These are phyloP conservation scores for Ophiosphaerella korrae DNA, from an alignment of 2,329 filamentous ascomycete species.

Conservation along the genomic window DNA sequence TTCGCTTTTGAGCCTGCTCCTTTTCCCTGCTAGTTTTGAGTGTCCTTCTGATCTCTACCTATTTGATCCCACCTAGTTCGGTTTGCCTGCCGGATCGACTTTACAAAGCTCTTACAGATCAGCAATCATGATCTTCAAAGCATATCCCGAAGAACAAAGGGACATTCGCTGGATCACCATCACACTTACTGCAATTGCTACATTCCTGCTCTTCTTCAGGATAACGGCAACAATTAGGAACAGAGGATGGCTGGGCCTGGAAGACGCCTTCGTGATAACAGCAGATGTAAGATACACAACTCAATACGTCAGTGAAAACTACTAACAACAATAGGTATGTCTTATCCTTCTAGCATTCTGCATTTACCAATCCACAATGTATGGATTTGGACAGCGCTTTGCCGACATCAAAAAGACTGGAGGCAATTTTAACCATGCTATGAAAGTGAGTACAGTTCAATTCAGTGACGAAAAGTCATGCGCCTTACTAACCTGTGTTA, in stretches of 20 bases:
- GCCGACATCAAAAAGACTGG: conserved; percentile 23
- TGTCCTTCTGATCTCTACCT: no score
- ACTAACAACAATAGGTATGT: conserved; percentile 14
- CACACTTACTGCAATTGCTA: conserved; percentile 20
- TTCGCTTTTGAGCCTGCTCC: no score
- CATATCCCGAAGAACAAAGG: conserved; percentile 26
- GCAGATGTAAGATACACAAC: conserved; percentile 19
- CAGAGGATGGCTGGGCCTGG: conserved; percentile 31
- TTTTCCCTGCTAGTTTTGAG: no score
- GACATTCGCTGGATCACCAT: conserved; percentile 30
- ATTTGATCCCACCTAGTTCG: no score
- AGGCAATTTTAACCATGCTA: conserved; percentile 18
- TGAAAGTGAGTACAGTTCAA: conserved; percentile 18
- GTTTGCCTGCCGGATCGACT: neutral
- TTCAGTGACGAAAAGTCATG: neutral
- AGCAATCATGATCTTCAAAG: conserved; percentile 20
- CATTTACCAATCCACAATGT: conserved; percentile 19
- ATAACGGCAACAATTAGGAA: conserved; percentile 24
- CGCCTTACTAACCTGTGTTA: neutral
- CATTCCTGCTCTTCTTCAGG: conserved; percentile 19
- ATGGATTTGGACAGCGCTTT: conserved; percentile 27
- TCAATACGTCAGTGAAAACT: neutral
- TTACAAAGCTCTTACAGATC: neutral
- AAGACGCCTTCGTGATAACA: conserved; percentile 29
- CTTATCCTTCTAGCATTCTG: conserved; percentile 16